Evolutionary conservation across 2,329 filamentous ascomycete genomes (phyloP).

Genomic region (Ophiosphaerella korrae): DNA sequence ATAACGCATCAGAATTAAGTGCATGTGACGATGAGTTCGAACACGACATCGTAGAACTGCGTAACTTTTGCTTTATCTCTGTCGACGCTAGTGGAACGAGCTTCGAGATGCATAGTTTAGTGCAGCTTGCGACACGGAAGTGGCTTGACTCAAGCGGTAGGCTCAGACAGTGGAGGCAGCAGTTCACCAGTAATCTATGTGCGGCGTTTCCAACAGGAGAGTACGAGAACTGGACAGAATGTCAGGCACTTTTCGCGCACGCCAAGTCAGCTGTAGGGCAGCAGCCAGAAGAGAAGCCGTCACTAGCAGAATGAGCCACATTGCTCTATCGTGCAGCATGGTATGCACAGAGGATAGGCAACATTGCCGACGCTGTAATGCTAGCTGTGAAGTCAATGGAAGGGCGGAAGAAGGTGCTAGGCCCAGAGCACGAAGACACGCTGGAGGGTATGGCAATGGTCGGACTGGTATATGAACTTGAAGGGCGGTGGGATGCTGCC

Average conservation of each 20-base stretch:
- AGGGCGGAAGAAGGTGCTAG: background rate
- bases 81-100: constrained; percentile 16
- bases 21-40: constrained; percentile 15
- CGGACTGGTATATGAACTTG: constrained; percentile 2
- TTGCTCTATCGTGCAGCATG: constrained; percentile 10
- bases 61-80: constrained; percentile 47
- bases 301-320: constrained; percentile 5
- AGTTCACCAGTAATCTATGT: constrained; percentile 8
- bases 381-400: background rate
- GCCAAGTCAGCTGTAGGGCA: constrained; percentile 3
- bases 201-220: constrained; percentile 7
- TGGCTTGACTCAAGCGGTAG: constrained; percentile 19
- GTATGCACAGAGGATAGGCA: constrained; percentile 8
- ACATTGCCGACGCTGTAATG: background rate
- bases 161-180: constrained; percentile 31
- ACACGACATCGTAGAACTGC: constrained; percentile 42
- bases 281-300: background rate
- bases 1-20: too few relatives aligned
- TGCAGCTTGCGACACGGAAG: constrained; percentile 41
- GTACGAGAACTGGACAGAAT: constrained; percentile 7
- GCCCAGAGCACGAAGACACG: too few relatives aligned
- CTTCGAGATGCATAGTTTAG: constrained; percentile 53
- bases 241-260: constrained; percentile 8
- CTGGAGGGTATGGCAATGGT: background rate
- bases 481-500: constrained; percentile 11